Evolutionary conservation across 2,329 filamentous ascomycete species (phyloP).

Genomic region (Apiospora hydei): DNA sequence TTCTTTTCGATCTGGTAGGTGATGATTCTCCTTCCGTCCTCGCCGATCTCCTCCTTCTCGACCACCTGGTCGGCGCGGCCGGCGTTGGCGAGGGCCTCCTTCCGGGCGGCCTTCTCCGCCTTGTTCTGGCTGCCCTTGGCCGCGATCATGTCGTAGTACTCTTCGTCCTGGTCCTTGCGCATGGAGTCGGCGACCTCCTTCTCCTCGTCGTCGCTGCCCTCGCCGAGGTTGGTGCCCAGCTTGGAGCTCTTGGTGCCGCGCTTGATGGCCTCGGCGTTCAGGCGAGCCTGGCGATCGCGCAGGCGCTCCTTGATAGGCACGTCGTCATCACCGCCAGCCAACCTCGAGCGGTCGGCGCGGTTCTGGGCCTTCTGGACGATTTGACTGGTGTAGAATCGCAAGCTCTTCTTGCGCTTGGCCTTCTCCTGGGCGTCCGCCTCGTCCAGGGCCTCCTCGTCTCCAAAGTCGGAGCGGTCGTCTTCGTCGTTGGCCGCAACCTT

Average conservation of each 20-base stretch:
- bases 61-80: slow-evolving; percentile 69
- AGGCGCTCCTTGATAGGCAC: slow-evolving; percentile 89
- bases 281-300: slow-evolving; percentile 81
- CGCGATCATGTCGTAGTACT: slow-evolving; percentile 91
- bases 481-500: slow-evolving; percentile 32
- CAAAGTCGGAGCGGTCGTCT: slow-evolving; percentile 85
- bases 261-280: slow-evolving; percentile 88
- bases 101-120: slow-evolving; percentile 70
- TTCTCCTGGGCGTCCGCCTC: slow-evolving; percentile 85
- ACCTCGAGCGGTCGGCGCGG: slow-evolving; percentile 74
- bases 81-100: slow-evolving; percentile 65
- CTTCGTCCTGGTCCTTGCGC: slow-evolving; percentile 66
- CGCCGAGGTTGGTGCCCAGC: slow-evolving; percentile 71
- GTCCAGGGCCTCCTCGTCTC: slow-evolving; percentile 84
- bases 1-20: slow-evolving; percentile 97
- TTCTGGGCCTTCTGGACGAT: slow-evolving; percentile 94
- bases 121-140: slow-evolving; percentile 73
- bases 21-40: slow-evolving; percentile 91
- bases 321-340: slow-evolving; percentile 81
- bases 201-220: slow-evolving; percentile 73
- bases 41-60: slow-evolving; percentile 72
- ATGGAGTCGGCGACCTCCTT: slow-evolving; percentile 57
- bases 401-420: slow-evolving; percentile 84
- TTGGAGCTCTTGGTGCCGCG: slow-evolving; percentile 73
- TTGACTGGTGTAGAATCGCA: slow-evolving; percentile 98